Evolutionary conservation across 352 stramenopile species (phyloP).

Genomic region (Phytophthora fragariae): DNA sequence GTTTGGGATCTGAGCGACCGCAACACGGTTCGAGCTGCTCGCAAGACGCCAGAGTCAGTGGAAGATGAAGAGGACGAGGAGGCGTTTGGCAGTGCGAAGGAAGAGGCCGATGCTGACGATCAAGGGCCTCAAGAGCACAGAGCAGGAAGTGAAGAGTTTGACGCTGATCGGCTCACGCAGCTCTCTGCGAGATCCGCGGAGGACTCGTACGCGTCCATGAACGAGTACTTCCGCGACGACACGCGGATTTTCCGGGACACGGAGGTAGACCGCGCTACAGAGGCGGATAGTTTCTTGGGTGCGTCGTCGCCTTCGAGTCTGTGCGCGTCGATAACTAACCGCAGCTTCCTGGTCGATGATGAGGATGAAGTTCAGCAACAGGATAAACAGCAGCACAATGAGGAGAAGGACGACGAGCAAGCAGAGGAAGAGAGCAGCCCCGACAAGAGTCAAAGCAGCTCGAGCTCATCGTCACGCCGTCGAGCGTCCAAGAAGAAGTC

Average conservation of each 20-base stretch:
- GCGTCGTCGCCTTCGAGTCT: constrained; percentile 17
- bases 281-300: constrained; percentile 27
- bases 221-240: constrained; percentile 22
- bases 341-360: constrained; percentile 33
- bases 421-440: constrained; percentile 2
- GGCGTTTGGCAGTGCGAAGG: constrained; percentile 32
- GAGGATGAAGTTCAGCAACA: constrained; percentile 21
- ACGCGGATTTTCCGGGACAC: constrained; percentile 43
- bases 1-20: constrained; percentile 38
- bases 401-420: constrained; percentile 26
- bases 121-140: constrained; percentile 18
- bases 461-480: constrained; percentile 14
- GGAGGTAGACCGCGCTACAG: constrained; percentile 28
- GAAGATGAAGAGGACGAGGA: constrained; percentile 48
- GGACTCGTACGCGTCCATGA: constrained; percentile 46
- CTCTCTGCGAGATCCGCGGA: constrained; percentile 30
- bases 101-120: constrained; percentile 33
- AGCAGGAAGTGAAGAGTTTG: constrained; percentile 4
- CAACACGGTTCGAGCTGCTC: constrained; percentile 24
- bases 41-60: constrained; percentile 22
- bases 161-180: constrained; percentile 20
- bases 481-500: constrained; percentile 39
- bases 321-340: constrained; percentile 10
- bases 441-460: constrained; percentile 16
- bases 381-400: constrained; percentile 16